Evolutionary conservation across 805 yeast genomes (phyloP), one percentile per base, ranked within the genome.

Genomic region (Candida maltosa): DNA sequence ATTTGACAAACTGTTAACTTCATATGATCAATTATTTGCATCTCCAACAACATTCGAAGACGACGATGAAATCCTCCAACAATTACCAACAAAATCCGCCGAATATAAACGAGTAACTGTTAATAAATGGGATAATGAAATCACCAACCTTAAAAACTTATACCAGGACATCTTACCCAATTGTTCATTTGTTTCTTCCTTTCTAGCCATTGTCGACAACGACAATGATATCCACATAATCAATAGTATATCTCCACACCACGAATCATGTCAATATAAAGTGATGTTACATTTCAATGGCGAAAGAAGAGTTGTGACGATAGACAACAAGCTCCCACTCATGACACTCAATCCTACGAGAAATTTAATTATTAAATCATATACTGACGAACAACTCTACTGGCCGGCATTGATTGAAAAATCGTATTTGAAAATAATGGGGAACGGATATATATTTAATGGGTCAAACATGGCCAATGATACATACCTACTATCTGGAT

Each of bases 391-490:
- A 3, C 22, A 42, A 1, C 44, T 75, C 3, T 45, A 54, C 4
- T 80, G 87, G 84, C 89, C 89, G 0, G 83, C 86, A 0, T 45
- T 86, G n/a, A 44, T 85, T 1, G 96, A 88, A 54, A 80, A 83
- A 47, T 93, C 94, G 0, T 83, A 76, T 48, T 60, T 87, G 39
- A 75, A 76, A 46, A 52, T 82, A 0, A 56, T 69, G 57, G 76
- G 78, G 1, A 59, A 63, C 2, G 83, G 87, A 3, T 82, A 82
- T 46, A 62, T 63, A n/a, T 74, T 78, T 31, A 48, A 53, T 1
- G 96, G 96, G 0, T 86, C 95, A 0, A 86, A 87, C 51, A 76
- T 85, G 49, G 83, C 83, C 2, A 62, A 70, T 10, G 96, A 85
- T 48, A 72, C 84, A 0, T 85, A 62, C 46, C 56, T 77, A 27